Evolutionary conservation across 306 rosid species (phyloP), one percentile per base, ranked within the genome.

Genomic region (Castanopsis chinensis): DNA sequence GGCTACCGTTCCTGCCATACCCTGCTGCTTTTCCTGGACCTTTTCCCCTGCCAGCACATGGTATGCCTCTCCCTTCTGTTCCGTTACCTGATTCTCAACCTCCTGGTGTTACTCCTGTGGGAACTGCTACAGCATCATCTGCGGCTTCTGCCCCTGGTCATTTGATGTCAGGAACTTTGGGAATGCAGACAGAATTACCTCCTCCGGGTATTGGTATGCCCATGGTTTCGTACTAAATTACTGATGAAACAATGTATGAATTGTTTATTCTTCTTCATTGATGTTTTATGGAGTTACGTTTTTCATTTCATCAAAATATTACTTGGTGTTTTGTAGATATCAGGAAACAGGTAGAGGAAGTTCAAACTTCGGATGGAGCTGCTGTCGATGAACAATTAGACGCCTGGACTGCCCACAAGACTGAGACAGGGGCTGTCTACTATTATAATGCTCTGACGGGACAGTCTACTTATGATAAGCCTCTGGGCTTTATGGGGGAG

Each of bases 391-490:
- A 92, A 75, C 91, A 85, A 41, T 74, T 85, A 33, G 98, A 91
- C 79, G 87, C 97, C 74, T 95, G 99, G 99, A 89, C 97, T 71
- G 93, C 98, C 35, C 99, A 93, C 86, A 95, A 90, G 85, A 84
- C 90, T 68, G 99, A 92, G 77, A 73, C 89, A 18, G 99, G 97
- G 80, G 78, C 88, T 72, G 83, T 93, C 41, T 95, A 95, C 88
- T 95, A 95, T 79, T 95, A 95, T 82, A 95, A 95, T 89, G 92
- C 96, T 12, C 53, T 87, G 87, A 93, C 97, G 5, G 88, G 98
- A 77, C 90, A 84, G 83, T 95, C 99, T 78, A 95, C 98, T 3
- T 95, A 93, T 79, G 87, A 85, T 70, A 93, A 91, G 83, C 99
- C 98, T 80, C 83, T 87, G 74, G 90, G 94, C 65, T 93, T 90